These are phyloP conservation scores for Penicillium sp. DNA, from an alignment of 2,329 filamentous ascomycete species.

Conservation along the genomic window DNA sequence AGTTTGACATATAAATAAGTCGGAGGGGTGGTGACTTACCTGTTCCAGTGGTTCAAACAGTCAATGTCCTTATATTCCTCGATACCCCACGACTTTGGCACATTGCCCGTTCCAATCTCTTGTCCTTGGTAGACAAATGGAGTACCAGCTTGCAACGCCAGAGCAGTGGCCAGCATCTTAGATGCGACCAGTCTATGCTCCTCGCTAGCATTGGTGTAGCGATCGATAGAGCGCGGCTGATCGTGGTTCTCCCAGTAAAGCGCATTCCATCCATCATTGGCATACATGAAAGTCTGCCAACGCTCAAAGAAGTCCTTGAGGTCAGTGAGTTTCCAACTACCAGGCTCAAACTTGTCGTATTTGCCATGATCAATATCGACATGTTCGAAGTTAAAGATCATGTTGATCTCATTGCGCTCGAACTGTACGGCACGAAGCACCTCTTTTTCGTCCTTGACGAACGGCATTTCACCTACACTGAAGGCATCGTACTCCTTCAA, in stretches of 20 bases:
- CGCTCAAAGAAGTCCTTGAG: conserved; percentile 58
- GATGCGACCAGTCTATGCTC: conserved; percentile 53
- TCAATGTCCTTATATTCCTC: conserved; percentile 71
- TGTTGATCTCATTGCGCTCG: conserved; percentile 63
- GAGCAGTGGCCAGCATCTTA: conserved; percentile 62
- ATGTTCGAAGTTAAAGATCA: conserved; percentile 74
- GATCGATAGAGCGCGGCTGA: conserved; percentile 61
- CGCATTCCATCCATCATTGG: conserved; percentile 65
- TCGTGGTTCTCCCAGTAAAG: conserved; percentile 69
- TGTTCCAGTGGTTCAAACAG: conserved; percentile 58
- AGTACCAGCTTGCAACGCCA: conserved; percentile 62
- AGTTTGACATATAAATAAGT: background rate
- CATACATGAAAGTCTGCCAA: conserved; percentile 62
- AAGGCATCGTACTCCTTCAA: conserved; percentile 60
- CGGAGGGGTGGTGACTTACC: conserved; percentile 31
- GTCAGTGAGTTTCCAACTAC: conserved; percentile 52
- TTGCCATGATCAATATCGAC: conserved; percentile 60
- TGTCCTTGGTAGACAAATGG: conserved; percentile 71
- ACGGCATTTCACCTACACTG: conserved; percentile 64
- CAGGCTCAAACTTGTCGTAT: conserved; percentile 53
- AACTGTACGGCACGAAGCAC: conserved; percentile 57
- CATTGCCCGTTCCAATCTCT: conserved; percentile 68
- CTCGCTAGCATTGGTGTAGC: conserved; percentile 56
- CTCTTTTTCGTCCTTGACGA: conserved; percentile 50
- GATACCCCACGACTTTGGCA: conserved; percentile 62